Percentiles rank a stretch among this genome's conserved stretches.
phyloP scores from a whole-genome alignment of 2,329 filamentous ascomycete genomes.

The Emmonsiellopsis sp. region DNA sequence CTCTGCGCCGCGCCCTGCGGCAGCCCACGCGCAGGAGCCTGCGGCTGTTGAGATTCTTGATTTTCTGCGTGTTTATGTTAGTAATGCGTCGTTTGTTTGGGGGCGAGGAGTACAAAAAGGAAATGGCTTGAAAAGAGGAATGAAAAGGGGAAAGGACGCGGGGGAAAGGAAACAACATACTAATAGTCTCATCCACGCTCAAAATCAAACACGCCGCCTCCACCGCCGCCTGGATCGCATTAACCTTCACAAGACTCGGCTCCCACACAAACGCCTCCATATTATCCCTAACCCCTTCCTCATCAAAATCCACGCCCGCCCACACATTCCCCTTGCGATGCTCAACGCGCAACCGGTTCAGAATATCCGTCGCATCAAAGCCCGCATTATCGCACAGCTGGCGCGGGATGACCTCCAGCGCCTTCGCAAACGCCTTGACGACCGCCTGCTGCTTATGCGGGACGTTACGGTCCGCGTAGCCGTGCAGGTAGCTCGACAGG shows the following conservation, averaged over 20 bases:
- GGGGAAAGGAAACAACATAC: constrained; percentile 33
- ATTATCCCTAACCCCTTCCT: constrained; percentile 90
- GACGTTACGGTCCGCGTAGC: constrained; percentile 85
- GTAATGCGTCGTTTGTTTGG: neutral
- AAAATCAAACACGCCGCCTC: constrained; percentile 94
- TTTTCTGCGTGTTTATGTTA: constrained; percentile 47
- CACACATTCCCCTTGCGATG: constrained; percentile 87
- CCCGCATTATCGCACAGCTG: constrained; percentile 98
- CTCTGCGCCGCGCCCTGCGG: constrained; percentile 80
- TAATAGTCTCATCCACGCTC: constrained; percentile 96
- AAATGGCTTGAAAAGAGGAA: neutral
- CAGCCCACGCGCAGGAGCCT: constrained; percentile 65
- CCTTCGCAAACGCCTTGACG: constrained; percentile 96
- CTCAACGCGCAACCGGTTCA: constrained; percentile 92
- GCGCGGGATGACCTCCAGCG: constrained; percentile 88
- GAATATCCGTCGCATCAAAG: constrained; percentile 95
- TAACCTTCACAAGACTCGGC: constrained; percentile 89
- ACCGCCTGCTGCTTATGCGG: constrained; percentile 93
- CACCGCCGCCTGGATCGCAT: constrained; percentile 90
- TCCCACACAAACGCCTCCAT: constrained; percentile 97
- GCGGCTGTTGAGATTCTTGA: constrained; percentile 79
- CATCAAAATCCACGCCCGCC: constrained; percentile 91
- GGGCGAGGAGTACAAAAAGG: neutral
- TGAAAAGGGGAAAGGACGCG: neutral
- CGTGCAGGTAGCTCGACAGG: constrained; percentile 83